Conservation (phyloP, 2,329 filamentous ascomycete species). For the Cryphonectria carpinicola region DNA sequence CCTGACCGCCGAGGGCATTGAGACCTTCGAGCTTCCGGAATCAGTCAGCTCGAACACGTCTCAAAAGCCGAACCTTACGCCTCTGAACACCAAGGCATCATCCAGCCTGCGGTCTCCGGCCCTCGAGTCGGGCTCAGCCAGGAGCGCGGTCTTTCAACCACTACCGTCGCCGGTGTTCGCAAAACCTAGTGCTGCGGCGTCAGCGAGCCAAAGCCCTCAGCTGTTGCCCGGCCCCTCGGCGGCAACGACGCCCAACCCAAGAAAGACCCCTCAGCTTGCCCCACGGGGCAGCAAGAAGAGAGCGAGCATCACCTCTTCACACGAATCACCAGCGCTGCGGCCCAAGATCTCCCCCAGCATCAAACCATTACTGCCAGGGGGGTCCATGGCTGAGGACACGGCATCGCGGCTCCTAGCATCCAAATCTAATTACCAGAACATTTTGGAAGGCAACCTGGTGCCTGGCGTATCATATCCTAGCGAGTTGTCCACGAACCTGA, state of each 20-base stretch:
- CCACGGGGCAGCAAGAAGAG: constrained; percentile 70
- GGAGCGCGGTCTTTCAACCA: constrained; percentile 54
- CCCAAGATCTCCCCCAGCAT: constrained; percentile 94
- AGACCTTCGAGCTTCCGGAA: constrained; percentile 72
- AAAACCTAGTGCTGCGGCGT: constrained; percentile 46
- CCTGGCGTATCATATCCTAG: constrained; percentile 90
- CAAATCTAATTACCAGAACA: constrained; percentile 98
- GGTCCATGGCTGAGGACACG: constrained; percentile 60
- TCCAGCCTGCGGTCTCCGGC: constrained; percentile 45
- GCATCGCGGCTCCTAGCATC: constrained; percentile 80
- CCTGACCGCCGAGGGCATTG: constrained; percentile 56
- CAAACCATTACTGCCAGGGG: constrained; percentile 78
- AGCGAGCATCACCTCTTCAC: constrained; percentile 66
- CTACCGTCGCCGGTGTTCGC: constrained; percentile 53
- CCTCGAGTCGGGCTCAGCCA: constrained; percentile 47
- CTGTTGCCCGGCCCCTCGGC: constrained; percentile 58
- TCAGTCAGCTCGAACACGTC: constrained; percentile 57
- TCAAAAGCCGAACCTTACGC: constrained; percentile 49
- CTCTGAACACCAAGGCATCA: constrained; percentile 55
- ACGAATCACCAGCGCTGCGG: constrained; percentile 83
- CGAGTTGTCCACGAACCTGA: constrained; percentile 88
- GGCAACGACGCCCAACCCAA: constrained; percentile 41
- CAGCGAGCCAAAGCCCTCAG: constrained; percentile 70
- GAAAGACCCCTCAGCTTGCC: constrained; percentile 60
- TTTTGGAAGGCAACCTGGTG: constrained; percentile 88